These are phyloP conservation scores for Gaertneriomyces sp. DNA, from an alignment of 192 early-diverging fungal species.

Conservation along the genomic window DNA sequence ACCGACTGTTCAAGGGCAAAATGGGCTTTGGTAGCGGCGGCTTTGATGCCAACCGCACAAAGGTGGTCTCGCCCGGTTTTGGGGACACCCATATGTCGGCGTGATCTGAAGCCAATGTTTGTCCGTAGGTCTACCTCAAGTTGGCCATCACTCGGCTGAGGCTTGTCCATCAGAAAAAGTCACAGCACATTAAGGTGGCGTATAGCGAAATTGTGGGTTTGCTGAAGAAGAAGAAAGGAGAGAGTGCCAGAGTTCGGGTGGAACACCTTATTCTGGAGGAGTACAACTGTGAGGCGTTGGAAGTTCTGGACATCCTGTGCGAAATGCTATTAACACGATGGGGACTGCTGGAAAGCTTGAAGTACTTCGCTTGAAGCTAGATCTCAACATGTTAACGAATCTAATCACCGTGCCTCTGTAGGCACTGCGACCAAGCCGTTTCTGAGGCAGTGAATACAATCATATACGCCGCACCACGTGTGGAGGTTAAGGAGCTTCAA, in stretches of 20 bases:
- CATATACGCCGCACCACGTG: slow-evolving; percentile 82
- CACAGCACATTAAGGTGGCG: slow-evolving; percentile 64
- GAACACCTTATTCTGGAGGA: slow-evolving; percentile 96
- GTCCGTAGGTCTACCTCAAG: slow-evolving; percentile 76
- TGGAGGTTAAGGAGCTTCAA: slow-evolving; percentile 80
- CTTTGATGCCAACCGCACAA: slow-evolving; percentile 27
- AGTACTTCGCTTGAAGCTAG: slow-evolving; percentile 37
- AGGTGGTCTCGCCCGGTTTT: slow-evolving; percentile 2
- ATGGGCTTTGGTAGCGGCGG: not conserved
- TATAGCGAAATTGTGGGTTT: slow-evolving; percentile 79
- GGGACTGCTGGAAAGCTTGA: slow-evolving; percentile 79
- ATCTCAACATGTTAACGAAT: too few species aligned
- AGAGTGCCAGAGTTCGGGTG: slow-evolving; percentile 78
- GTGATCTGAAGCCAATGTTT: not conserved
- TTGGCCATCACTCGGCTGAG: slow-evolving; percentile 82
- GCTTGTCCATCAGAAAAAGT: slow-evolving; percentile 85
- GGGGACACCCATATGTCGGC: too few species aligned
- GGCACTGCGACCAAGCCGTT: slow-evolving; percentile 76
- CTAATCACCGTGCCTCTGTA: slow-evolving; percentile 11
- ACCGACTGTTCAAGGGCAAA: too few species aligned
- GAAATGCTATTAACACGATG: slow-evolving; percentile 84
- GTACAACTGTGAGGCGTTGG: slow-evolving; percentile 86
- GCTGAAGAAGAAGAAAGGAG: slow-evolving; percentile 76
- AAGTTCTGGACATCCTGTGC: slow-evolving; percentile 88
- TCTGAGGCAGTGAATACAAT: slow-evolving; percentile 83